Evolutionary conservation across 257 asterid genomes (phyloP), one percentile per base, ranked within the genome.

Genomic region (Cinchona pubescens): DNA sequence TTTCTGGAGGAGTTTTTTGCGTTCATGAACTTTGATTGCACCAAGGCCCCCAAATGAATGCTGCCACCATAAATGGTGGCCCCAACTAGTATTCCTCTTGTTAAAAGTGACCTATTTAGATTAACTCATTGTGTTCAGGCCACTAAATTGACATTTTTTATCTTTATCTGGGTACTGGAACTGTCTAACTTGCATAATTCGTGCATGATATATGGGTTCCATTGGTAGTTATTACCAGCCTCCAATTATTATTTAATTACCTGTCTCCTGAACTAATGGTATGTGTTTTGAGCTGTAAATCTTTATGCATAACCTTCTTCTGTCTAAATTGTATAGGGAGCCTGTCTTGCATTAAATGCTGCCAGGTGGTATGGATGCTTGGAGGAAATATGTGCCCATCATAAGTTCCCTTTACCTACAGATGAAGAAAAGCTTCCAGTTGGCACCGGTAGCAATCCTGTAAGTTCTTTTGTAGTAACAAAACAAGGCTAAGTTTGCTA

Each of bases 401-500:
- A 88, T 82, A 84, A 84, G 76, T 82, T 91, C 30, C 92, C 97
- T 56, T 81, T 72, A 63, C 99, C 92, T 76, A 77, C 80, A 56
- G 87, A 82, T 73, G 92, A 88, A 79, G 97, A 95, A 87, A 92
- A 86, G 87, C 99, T 92, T 76, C 99, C 99, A 51, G 97, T 92
- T 82, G 99, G 99, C 81, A 92, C 89, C 16, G 99, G 99, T 71
- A 95, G 99, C 84, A 95, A 95, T 58, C 83, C 99, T 78, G 99
- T 92, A 90, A 84, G 99, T 87, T 79, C 60, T 78, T 25, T 45
- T 46, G 10, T n/a, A n/a, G 34, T 11, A 5, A 23, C 6, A 53
- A 53, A 42, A 29, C 32, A 8, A 25, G 32, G 46, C 59, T 65
- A 37, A 11, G n/a, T 16, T 45, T 30, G 19, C n/a, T 46, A 35